phyloP scores from a whole-genome alignment of 805 yeast genomes.

The Wickerhamiella qilinensis region DNA sequence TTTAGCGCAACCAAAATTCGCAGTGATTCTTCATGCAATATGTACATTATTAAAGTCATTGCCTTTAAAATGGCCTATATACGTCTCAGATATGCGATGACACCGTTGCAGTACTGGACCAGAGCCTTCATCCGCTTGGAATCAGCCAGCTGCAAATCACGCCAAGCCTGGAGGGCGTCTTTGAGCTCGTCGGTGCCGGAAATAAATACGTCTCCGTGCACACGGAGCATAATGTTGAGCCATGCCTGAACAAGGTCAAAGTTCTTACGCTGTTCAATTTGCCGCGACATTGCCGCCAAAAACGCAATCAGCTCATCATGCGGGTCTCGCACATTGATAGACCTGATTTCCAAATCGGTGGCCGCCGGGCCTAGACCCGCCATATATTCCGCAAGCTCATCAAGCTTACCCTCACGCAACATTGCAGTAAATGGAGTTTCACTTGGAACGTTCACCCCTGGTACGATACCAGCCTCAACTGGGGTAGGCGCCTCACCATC shows the following conservation, averaged over 20 bases:
- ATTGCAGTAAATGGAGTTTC: constrained; percentile 7
- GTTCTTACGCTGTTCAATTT: constrained; percentile 38
- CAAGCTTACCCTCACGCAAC: constrained; percentile 21
- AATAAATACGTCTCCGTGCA: constrained; percentile 66
- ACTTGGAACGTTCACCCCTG: not conserved
- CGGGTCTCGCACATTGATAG: constrained; percentile 43
- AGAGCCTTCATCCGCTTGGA: constrained; percentile 44
- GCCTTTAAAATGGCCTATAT: not conserved
- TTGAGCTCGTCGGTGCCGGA: constrained; percentile 22
- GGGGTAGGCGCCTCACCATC: not conserved
- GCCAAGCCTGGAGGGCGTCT: constrained; percentile 36
- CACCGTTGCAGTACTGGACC: constrained; percentile 69
- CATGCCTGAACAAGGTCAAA: constrained; percentile 73
- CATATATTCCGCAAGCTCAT: constrained; percentile 38
- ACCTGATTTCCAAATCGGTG: constrained; percentile 74
- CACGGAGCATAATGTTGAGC: constrained; percentile 53
- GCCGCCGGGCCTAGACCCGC: constrained; percentile 54
- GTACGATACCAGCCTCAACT: not conserved
- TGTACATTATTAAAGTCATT: too few relatives aligned
- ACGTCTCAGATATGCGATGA: constrained; percentile 37
- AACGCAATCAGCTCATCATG: constrained; percentile 49
- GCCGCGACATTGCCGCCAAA: constrained; percentile 47
- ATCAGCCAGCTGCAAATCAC: constrained; percentile 25
- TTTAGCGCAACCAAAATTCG: too few relatives aligned
- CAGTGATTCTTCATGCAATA: too few relatives aligned